Evolutionary conservation across 495 filamentous ascomycete species (phyloP).

Genomic region (Trichoderma reesei): DNA sequence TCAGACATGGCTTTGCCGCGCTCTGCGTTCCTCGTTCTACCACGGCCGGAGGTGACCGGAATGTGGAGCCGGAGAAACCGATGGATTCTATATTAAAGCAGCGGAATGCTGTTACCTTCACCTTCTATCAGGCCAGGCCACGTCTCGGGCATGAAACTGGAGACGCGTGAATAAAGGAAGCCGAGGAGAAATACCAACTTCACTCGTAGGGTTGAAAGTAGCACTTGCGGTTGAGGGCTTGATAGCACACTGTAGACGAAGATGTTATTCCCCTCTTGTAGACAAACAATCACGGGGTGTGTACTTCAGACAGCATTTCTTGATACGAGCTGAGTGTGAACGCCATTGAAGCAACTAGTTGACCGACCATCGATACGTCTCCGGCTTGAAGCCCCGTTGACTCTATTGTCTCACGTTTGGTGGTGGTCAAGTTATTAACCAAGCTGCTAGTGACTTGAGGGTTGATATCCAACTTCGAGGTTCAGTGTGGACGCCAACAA

Average conservation of each 20-base stretch:
- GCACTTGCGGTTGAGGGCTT: neutral
- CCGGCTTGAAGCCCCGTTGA: no score
- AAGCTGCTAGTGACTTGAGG: neutral
- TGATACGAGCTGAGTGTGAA: no score
- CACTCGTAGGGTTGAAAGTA: neutral
- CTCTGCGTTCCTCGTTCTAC: neutral
- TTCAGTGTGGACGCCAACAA: neutral
- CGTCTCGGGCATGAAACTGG: neutral
- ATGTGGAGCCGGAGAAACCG: slow-evolving; percentile 5
- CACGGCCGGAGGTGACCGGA: neutral
- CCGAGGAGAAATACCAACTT: neutral
- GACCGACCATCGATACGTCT: no score
- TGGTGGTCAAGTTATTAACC: neutral
- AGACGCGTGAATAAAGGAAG: neutral
- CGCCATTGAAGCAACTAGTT: no score
- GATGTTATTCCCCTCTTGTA: neutral
- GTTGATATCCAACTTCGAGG: neutral
- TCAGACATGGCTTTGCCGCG: slow-evolving; percentile 1
- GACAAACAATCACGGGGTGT: no score
- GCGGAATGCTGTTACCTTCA: neutral
- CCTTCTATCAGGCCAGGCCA: neutral
- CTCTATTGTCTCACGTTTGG: no score
- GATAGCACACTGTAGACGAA: neutral
- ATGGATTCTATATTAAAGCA: neutral
- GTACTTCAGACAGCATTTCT: no score